Base-by-base conservation (phyloP, 257 asterid genomes). In the Primulina eburnea region DNA sequence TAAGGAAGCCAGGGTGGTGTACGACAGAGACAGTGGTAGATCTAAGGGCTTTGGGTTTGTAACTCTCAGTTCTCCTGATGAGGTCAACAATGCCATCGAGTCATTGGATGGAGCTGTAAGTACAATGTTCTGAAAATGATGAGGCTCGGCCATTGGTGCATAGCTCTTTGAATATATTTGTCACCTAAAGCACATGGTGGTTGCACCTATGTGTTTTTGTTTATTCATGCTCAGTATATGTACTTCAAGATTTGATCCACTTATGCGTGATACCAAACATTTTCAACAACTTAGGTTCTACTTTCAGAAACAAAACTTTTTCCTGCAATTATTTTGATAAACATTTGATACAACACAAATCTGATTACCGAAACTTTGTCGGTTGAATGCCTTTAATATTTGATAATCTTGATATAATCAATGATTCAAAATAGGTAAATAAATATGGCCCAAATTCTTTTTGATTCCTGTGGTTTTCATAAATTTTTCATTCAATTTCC, bases 31-130 rank as follows among this genome's bases (percentile, higher is more conserved):
- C n/a, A 90, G 78, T 65, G 97, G 97, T 35, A 79, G 95, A 73
- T 92, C 97, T 50, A 88, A 89, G 84, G 98, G 98, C 53, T 92
- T 92, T 1, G 98, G 98, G 11, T 92, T 92, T 56, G 97, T 92
- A 32, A 86, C 98, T 50, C 88, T 80, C 82, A 73, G 85, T 73
- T 72, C 92, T 0, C 62, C 85, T 1, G 89, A 90, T 3, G 98
- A 92, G 88, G 95, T 84, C 80, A 86, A 79, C 79, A 73, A 18
- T 28, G 98, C 98, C 7, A 65, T 83, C 60, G 85, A 86, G 33
- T 37, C 62, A 3, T 73, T 92, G 82, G 84, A 92, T 73, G 98
- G 98, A n/a, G 69, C 71, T n/a, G 96, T 92, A 82, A 84, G 97
- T 79, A 40, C 68, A 26, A 32, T 52, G 18, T 67, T 50, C 11